Evolutionary conservation across 1,284 basidiomycete genomes (phyloP).

Genomic region (Hortiboletus rubellus): DNA sequence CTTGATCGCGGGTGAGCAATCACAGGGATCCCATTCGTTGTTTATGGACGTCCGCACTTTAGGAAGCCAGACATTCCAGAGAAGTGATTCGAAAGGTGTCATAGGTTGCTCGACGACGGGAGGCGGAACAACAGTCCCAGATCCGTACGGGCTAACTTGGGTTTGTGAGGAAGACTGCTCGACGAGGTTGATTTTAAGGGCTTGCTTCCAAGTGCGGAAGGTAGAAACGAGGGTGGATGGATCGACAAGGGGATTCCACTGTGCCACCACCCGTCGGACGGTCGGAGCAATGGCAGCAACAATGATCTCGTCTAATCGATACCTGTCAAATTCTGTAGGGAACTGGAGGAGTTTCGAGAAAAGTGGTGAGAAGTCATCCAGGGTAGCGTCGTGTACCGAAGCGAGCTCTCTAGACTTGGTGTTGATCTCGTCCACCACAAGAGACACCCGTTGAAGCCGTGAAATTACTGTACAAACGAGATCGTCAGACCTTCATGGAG

Average conservation of each 20-base stretch:
- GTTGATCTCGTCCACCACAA: conserved; percentile 71
- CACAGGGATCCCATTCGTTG: conserved; percentile 85
- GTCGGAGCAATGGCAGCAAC: conserved; percentile 87
- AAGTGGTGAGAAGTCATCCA: conserved; percentile 68
- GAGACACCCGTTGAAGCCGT: conserved; percentile 72
- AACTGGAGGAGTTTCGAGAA: conserved; percentile 78
- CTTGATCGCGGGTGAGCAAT: conserved; percentile 74
- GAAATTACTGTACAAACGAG: conserved; percentile 58
- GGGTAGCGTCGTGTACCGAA: conserved; percentile 62
- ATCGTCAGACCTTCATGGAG: conserved; percentile 14
- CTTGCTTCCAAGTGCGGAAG: conserved; percentile 70
- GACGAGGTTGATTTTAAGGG: conserved; percentile 55
- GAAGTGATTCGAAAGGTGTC: conserved; percentile 92
- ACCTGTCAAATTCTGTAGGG: conserved; percentile 74
- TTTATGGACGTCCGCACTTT: conserved; percentile 89
- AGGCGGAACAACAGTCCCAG: conserved; percentile 36
- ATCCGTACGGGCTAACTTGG: conserved; percentile 61
- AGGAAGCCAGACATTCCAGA: conserved; percentile 96
- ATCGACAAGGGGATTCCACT: conserved; percentile 74
- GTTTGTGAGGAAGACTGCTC: conserved; percentile 42
- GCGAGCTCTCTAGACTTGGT: conserved; percentile 61
- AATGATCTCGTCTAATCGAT: conserved; percentile 87
- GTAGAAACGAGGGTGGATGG: conserved; percentile 61
- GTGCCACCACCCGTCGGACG: conserved; percentile 63
- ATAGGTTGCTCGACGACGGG: conserved; percentile 61